Evolutionary conservation across 306 rosid genomes (phyloP).

Genomic region (Quercus agrifolia): DNA sequence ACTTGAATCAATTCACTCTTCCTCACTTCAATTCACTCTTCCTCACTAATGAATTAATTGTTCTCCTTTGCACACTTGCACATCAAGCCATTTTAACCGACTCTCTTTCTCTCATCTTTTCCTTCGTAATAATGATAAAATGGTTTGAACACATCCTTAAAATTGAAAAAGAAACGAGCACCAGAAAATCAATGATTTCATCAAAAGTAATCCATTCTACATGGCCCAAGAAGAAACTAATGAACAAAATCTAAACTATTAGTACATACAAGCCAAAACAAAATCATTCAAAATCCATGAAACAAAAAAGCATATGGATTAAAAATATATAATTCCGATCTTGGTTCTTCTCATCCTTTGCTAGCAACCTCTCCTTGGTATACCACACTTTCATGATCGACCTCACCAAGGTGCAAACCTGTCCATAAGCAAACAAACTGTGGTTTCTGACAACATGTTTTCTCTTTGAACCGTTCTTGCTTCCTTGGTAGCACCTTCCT

Average conservation of each 20-base stretch:
- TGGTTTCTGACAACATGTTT: slow-evolving; percentile 57
- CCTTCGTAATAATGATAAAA: too few species aligned
- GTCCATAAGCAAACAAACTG: slow-evolving; percentile 75
- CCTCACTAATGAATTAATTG: too few species aligned
- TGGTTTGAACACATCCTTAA: background rate
- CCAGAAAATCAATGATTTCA: background rate
- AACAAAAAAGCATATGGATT: background rate
- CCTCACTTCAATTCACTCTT: too few species aligned
- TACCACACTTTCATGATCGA: background rate
- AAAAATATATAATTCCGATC: background rate
- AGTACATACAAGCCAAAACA: background rate
- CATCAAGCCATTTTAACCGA: too few species aligned
- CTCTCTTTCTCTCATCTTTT: too few species aligned
- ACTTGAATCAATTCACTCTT: too few species aligned
- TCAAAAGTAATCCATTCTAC: background rate
- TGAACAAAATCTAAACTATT: background rate
- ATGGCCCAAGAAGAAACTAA: background rate
- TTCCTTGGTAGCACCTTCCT: slow-evolving; percentile 17
- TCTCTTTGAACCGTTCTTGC: slow-evolving; percentile 10
- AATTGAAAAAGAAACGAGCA: background rate
- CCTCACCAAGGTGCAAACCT: slow-evolving; percentile 75
- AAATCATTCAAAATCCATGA: background rate
- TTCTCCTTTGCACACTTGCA: too few species aligned
- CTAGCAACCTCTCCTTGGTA: background rate
- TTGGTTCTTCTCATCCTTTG: background rate